Conservation (phyloP, 345 rosid species). For the Bruguiera parviflora region DNA sequence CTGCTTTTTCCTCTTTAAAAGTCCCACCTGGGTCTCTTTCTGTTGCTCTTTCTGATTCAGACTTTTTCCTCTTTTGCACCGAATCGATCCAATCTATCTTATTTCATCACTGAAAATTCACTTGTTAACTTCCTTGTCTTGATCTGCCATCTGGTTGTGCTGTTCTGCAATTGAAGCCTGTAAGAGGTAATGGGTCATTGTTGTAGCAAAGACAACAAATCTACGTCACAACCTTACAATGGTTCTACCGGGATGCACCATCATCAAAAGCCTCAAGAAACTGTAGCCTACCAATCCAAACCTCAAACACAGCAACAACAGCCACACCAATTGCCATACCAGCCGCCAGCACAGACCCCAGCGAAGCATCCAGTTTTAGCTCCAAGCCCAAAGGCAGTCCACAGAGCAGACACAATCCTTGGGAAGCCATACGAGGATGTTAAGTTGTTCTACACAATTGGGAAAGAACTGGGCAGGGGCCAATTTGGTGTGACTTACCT, state of each 20-base stretch:
- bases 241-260: slow-evolving; percentile 17
- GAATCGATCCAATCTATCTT: too few relatives aligned
- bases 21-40: background rate
- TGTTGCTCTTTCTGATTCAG: background rate
- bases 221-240: slow-evolving; percentile 30
- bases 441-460: slow-evolving; percentile 15
- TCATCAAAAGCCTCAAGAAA: slow-evolving; percentile 35
- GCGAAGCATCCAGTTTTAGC: slow-evolving; percentile 32
- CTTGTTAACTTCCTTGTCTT: background rate
- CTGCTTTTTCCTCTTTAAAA: too few relatives aligned
- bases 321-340: slow-evolving; percentile 27
- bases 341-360: slow-evolving; percentile 25
- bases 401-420: slow-evolving; percentile 25
- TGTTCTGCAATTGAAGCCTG: background rate
- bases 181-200: slow-evolving; percentile 51
- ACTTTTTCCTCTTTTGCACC: background rate
- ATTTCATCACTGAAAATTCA: background rate
- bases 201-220: slow-evolving; percentile 37
- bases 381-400: slow-evolving; percentile 40
- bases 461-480: slow-evolving; percentile 32
- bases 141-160: slow-evolving; percentile 14
- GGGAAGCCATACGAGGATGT: slow-evolving; percentile 28
- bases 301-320: slow-evolving; percentile 18
- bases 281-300: slow-evolving; percentile 23
- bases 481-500: slow-evolving; percentile 33